These are phyloP conservation scores for Guyanaporus albipodus DNA, from an alignment of 768 basidiomycete genomes.

Conservation along the genomic window DNA sequence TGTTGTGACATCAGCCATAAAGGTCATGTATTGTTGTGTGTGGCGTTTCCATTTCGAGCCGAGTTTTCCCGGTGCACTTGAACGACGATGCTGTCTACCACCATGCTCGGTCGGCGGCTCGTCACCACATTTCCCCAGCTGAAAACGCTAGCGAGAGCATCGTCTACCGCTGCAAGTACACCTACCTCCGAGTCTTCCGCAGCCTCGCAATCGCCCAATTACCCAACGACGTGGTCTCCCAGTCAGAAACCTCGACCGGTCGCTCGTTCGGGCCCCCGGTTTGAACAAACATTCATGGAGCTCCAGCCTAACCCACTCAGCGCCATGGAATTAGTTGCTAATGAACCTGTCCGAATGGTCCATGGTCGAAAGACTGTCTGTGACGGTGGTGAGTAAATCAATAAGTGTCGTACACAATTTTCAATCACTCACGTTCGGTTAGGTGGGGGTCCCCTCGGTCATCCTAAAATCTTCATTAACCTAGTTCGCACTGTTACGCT, in stretches of 20 bases:
- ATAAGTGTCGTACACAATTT: background rate
- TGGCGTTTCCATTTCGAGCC: constrained; percentile 15
- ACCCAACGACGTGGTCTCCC: constrained; percentile 78
- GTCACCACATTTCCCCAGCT: constrained; percentile 15
- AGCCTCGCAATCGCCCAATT: constrained; percentile 78
- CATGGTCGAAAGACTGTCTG: constrained; percentile 84
- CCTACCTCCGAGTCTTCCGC: constrained; percentile 29
- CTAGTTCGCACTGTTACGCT: constrained; percentile 51
- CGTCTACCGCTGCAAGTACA: constrained; percentile 20
- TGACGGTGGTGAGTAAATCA: constrained; percentile 78
- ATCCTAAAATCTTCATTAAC: constrained; percentile 97
- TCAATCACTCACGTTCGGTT: constrained; percentile 15
- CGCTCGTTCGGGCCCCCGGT: constrained; percentile 64
- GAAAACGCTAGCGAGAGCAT: constrained; percentile 17
- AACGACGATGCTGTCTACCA: constrained; percentile 7
- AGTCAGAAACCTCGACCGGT: constrained; percentile 70
- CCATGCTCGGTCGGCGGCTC: constrained; percentile 30
- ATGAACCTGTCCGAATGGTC: constrained; percentile 83
- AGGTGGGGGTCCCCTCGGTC: constrained; percentile 95
- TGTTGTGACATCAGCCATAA: too few relatives aligned
- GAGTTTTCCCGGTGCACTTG: background rate
- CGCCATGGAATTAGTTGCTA: constrained; percentile 84
- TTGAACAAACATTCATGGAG: constrained; percentile 87
- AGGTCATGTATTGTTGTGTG: too few relatives aligned
- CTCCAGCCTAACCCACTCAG: constrained; percentile 87